Base-by-base conservation (phyloP, 441 rosid species). In the Rhodomyrtus psidioides region DNA sequence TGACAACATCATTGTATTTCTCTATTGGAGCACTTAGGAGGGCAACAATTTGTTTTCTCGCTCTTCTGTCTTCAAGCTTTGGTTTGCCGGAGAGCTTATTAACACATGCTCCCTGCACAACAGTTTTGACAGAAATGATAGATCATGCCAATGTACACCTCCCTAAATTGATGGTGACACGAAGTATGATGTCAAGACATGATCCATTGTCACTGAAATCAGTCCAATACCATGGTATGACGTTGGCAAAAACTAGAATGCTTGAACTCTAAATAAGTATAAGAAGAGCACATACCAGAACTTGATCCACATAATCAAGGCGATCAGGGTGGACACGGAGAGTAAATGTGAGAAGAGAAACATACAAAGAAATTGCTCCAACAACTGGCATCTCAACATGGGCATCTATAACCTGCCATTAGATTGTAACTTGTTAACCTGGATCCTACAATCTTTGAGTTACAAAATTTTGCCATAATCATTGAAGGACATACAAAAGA, bases 271-370 rank as follows among this genome's bases (percentile, higher is more conserved):
- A 76, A 83, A 86, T 76, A 81, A 44, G 49, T 82, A 84, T 82
- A 46, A 88, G 88, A 87, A 83, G 88, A 87, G 24, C 82, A 85
- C 90, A 87, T 93, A 94, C 96, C 95, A 94, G 88, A 60, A 94
- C 91, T 91, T 93, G 94, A 90, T 94, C 95, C 88, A 94, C 96
- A 89, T 94, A 93, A 92, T 92, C 94, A 89, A 94, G 94, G 86
- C 94, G 94, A 90, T 93, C 94, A 82, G 93, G 94, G 90, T 94
- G 96, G 86, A 93, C 95, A 87, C 88, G 92, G 83, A 94, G 96
- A 28, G 95, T 92, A 86, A 94, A 94, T 54, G 94, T 92, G 84
- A 94, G 93, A 89, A 94, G 94, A 83, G 95, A 92, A 89, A 94
- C 96, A 82, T 91, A 90, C 91, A 94, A 90, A 75, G 92, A 88